These are phyloP conservation scores for Aspergillus ochraceus DNA, from an alignment of 2,329 filamentous ascomycete species.

Conservation along the genomic window DNA sequence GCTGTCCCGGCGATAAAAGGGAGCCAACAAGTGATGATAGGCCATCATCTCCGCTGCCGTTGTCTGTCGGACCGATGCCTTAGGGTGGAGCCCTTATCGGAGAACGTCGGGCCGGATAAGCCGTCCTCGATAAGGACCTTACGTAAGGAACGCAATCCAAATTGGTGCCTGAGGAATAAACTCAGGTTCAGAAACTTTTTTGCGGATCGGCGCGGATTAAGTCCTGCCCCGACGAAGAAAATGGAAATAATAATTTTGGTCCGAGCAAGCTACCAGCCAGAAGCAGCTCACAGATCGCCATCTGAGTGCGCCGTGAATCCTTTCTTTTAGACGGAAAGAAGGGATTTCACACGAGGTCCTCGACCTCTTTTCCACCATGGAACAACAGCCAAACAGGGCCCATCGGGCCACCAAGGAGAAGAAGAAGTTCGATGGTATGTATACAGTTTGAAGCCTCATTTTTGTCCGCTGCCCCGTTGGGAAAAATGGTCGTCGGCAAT, in stretches of 20 bases:
- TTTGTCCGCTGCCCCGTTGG: not conserved
- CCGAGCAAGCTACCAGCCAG: slow-evolving; percentile 18
- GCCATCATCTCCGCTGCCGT: not conserved
- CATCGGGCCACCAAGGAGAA: slow-evolving; percentile 89
- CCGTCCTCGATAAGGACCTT: not conserved
- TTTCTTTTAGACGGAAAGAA: slow-evolving; percentile 13
- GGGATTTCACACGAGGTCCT: slow-evolving; percentile 25
- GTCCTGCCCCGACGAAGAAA: slow-evolving; percentile 27
- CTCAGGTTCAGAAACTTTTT: slow-evolving; percentile 6
- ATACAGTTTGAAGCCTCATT: slow-evolving; percentile 4
- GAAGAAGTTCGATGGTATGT: slow-evolving; percentile 68
- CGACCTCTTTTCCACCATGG: slow-evolving; percentile 57
- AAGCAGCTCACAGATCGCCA: slow-evolving; percentile 13
- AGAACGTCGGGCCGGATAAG: not conserved
- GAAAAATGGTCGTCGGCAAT: not conserved
- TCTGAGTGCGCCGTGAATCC: slow-evolving; percentile 12
- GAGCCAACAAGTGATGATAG: not conserved
- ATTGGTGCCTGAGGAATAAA: slow-evolving; percentile 17
- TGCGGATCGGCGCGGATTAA: slow-evolving; percentile 20
- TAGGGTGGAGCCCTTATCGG: slow-evolving; percentile 3
- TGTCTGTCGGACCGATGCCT: slow-evolving; percentile 2
- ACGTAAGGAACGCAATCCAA: not conserved
- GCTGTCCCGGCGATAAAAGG: not conserved
- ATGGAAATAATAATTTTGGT: slow-evolving; percentile 36
- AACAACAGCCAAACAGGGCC: slow-evolving; percentile 79